Conservation (phyloP, 495 filamentous ascomycete genomes). For the Podospora australis region DNA sequence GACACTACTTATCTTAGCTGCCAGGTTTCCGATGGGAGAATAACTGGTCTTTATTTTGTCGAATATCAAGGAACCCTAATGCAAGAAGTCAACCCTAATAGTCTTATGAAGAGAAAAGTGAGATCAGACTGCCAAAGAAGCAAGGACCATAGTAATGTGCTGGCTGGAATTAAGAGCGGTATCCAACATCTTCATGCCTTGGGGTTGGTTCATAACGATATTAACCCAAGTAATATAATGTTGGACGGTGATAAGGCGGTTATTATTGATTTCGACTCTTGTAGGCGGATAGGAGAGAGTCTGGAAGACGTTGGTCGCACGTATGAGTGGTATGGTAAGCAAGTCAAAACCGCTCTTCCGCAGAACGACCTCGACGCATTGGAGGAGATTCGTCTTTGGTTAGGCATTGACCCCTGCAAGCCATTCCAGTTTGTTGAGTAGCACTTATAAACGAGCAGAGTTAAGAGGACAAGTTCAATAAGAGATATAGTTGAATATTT, state of each 20-base stretch:
- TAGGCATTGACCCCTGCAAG: neutral
- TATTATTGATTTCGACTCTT: slow-evolving; percentile 16
- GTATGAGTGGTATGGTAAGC: slow-evolving; percentile 1
- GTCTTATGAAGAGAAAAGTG: neutral
- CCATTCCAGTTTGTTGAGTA: neutral
- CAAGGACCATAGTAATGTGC: neutral
- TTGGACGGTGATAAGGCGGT: slow-evolving; percentile 20
- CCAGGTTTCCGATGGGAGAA: neutral
- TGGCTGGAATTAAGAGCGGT: neutral
- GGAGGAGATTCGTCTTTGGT: neutral
- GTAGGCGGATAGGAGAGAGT: neutral
- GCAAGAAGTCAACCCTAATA: neutral
- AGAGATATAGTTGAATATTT: neutral
- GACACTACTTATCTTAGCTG: neutral
- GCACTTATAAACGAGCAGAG: neutral
- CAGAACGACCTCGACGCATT: slow-evolving; percentile 1
- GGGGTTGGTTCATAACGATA: slow-evolving; percentile 34
- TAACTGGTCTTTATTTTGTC: slow-evolving; percentile 7
- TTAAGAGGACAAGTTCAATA: neutral
- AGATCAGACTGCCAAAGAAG: neutral
- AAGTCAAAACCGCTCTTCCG: neutral
- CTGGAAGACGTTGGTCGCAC: neutral
- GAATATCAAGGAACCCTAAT: neutral
- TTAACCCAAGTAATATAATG: slow-evolving; percentile 36
- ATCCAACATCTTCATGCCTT: slow-evolving; percentile 31